Evolutionary conservation across 495 filamentous ascomycete genomes (phyloP).

Genomic region (Penicillium atrosanguineum): DNA sequence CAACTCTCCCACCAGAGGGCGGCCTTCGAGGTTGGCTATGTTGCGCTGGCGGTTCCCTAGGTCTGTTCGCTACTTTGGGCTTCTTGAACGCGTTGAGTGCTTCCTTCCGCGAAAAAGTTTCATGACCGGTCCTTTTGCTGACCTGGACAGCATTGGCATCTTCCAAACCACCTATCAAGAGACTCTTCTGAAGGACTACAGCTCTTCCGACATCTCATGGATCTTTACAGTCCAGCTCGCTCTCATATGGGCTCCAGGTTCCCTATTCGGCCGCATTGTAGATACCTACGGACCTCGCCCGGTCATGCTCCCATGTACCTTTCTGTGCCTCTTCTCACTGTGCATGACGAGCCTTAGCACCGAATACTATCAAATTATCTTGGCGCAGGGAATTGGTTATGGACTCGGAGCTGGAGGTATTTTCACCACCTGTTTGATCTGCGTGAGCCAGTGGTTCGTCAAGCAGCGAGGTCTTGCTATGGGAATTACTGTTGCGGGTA

Average conservation of each 20-base stretch:
- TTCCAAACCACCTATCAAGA: not conserved
- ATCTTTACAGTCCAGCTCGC: slow-evolving; percentile 26
- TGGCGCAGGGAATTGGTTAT: slow-evolving; percentile 52
- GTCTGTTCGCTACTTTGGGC: no score
- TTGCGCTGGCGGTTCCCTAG: no score
- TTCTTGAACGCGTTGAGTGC: no score
- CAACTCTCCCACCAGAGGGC: no score
- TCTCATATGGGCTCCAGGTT: slow-evolving; percentile 31
- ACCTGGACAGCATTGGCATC: not conserved
- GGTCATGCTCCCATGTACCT: not conserved
- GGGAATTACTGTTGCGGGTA: slow-evolving; percentile 27
- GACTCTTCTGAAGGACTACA: not conserved
- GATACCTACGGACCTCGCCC: not conserved
- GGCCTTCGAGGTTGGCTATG: no score
- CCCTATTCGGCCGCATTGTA: slow-evolving; percentile 28
- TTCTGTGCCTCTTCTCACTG: slow-evolving; percentile 12
- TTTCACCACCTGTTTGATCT: slow-evolving; percentile 44
- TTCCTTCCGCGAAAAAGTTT: no score
- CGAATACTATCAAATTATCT: slow-evolving; percentile 55
- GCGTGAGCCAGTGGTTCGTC: slow-evolving; percentile 50
- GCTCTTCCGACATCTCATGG: slow-evolving; percentile 9
- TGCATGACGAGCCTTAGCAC: slow-evolving; percentile 52
- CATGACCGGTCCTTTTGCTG: no score
- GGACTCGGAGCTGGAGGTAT: slow-evolving; percentile 44
- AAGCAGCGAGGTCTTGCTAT: slow-evolving; percentile 47